Evolutionary conservation across 176 grass and related monocot genomes (phyloP).

Genomic region (Musa itinerans): DNA sequence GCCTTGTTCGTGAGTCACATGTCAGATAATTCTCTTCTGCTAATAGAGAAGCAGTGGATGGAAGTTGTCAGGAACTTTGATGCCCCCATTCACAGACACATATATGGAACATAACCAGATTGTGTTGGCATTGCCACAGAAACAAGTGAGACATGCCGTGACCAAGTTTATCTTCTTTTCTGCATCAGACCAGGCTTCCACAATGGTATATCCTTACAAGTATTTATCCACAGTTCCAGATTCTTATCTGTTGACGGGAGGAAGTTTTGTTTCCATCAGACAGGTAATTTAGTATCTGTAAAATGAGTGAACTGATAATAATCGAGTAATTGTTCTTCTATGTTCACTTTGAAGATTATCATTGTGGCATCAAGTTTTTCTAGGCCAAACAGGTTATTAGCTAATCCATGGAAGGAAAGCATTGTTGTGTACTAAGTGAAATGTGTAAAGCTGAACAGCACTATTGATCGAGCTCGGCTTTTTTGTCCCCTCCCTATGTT

Average conservation of each 20-base stretch:
- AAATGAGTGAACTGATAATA: background rate
- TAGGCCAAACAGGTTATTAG: no score
- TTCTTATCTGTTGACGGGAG: background rate
- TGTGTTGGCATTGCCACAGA: background rate
- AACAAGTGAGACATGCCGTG: background rate
- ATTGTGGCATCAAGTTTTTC: no score
- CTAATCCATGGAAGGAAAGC: no score
- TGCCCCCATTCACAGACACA: slow-evolving; percentile 61
- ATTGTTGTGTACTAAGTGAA: no score
- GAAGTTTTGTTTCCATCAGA: background rate
- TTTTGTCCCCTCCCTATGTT: no score
- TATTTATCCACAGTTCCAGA: background rate
- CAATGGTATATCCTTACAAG: background rate
- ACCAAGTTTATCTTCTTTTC: background rate
- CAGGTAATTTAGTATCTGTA: background rate
- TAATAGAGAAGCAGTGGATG: slow-evolving; percentile 84
- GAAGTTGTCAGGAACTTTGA: slow-evolving; percentile 62
- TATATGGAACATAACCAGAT: slow-evolving; percentile 58
- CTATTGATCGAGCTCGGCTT: no score
- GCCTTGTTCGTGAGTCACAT: slow-evolving; percentile 69
- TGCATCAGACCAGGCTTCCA: background rate
- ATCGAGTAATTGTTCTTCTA: background rate
- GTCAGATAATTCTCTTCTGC: slow-evolving; percentile 56
- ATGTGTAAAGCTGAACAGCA: no score
- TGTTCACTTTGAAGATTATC: no score